Base-by-base conservation (phyloP, 225 moss, liverwort and hornwort genomes). In the Bryum argenteum region DNA sequence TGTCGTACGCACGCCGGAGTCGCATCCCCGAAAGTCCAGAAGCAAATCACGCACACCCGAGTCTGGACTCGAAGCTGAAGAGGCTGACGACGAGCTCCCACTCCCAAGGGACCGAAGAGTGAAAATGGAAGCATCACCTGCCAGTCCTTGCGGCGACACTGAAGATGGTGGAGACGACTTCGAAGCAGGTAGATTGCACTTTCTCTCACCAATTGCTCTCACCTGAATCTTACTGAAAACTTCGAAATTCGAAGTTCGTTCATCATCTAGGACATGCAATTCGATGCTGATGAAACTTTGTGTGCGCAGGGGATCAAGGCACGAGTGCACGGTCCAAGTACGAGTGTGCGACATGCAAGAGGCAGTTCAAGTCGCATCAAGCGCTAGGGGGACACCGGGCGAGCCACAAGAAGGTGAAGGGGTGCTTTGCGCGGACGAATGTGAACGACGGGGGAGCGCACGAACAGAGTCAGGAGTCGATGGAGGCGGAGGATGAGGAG, bases 391-490 rank as follows among this genome's bases (percentile, higher is more conserved):
- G 98, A 5, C 94, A 98, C 80, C 82, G 98, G 70, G 98, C 98
- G 0, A 91, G 91, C 58, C 98, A 98, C 85, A 98, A 98, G 89
- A 98, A 94, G 78, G 98, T 98, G 51, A 98, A 94, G 77, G 98
- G 98, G 13, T 98, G 98, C 83, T 92, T 80, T 23, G 98, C 98
- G 6, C 79, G 91, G 28, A 94, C 92, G 4, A 89, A 87, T 50
- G 87, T 87, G 38, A 88, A 69, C 26, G 91, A 88, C 12, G 77
- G 81, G 6, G 85, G 83, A 38, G 85, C 68, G 19, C 88, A 69
- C 19, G 89, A 88, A 65, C 84, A 85, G 17, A 88, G 80, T 68
- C 82, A 73, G 12, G 89, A 89, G 1, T 82, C 79, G 38, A 88
- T 89, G 21, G 88, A 92, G 39, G 79, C 70, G 42, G 87, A 87